Evolutionary conservation across 345 rosid genomes (phyloP), one percentile per base, ranked within the genome.

Genomic region (Trapa bicornis): DNA sequence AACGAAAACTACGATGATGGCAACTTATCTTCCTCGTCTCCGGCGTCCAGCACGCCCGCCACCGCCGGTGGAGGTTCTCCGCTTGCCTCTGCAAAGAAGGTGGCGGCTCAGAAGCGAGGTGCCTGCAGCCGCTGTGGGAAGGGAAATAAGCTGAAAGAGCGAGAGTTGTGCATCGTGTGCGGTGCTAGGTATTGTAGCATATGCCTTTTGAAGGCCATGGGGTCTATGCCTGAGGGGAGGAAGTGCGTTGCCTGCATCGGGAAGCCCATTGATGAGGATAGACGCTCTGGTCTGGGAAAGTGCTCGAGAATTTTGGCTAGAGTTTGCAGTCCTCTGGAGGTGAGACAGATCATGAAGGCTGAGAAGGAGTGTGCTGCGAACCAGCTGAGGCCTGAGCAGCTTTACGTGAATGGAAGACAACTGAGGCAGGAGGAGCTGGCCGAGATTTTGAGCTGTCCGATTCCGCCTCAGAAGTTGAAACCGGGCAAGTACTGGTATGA

Each of bases 201-300:
- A 60, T 86, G 91, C n/a, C 61, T 86, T 79, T 73, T 86, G 29
- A 84, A 78, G 75, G 88, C 88, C 8, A 86, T 84, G 91, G 91
- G 91, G 12, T 86, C 91, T 50, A 86, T 86, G 91, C 91, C 91
- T 1, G 91, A 86, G 67, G 91, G 91, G 37, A 77, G 91, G 73
- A 86, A 86, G 71, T 86, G 91, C 32, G 82, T 86, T 1, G 57
- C 74, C 16, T 86, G 91, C 65, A 86, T 86, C 39, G 78, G 84
- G n/a, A 53, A 66, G 71, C 78, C 85, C 0, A 86, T 86, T 7
- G 85, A 86, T 60, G 91, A 86, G 65, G 60, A 77, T 0, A 76
- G 76, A 37, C 75, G 91, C 71, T 58, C 75, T 2, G 67, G 63
- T 37, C 70, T 86, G 54, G 91, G 91, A 36, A 86, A 80, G 61